Base-by-base conservation (phyloP, 2,329 filamentous ascomycete species). In the Achaetomium macrosporum region DNA sequence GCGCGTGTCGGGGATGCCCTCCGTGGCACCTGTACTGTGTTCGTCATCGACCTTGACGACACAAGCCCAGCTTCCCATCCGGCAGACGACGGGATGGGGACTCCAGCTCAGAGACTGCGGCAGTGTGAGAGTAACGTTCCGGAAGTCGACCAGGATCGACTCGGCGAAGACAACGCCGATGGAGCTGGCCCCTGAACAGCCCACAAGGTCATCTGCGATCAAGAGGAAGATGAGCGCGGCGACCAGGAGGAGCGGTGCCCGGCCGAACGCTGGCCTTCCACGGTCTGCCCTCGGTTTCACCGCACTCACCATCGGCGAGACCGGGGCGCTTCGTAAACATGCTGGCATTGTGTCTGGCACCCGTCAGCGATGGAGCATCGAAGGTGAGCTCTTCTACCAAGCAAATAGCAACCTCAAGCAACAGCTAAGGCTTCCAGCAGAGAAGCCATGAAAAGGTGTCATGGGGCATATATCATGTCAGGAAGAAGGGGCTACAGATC, bases 101-200 rank as follows among this genome's bases (percentile, higher is more conserved):
- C 19, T 5, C 15, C 19, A 42, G 30, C 17, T 8, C 10, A 15
- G 13, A 20, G 20, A 33, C 17, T 6, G 11, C 10, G 25, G 44
- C 1, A 30, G 25, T 6, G 51, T 6, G 11, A 44, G 45, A 13
- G 15, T 17, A 3, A 48, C 5, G 29, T 55, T 55, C 46, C 54
- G 57, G 30, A 54, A n/a, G 50, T 64, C 54, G 19, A 64, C 55
- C 35, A 64, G 58, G 17, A 64, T 58, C 17, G 65, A 58, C 39
- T 25, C 30, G 7, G 30, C 9, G 17, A 42, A 48, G 17, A 11
- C 37, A 7, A 42, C 8, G 16, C n/a, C 10, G 29, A 35, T 2
- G 16, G 6, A 11, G 30, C 29, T 10, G 37, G 31, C 12, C 30
- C 30, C 12, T 33, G 7, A 13, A 15, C 5, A 5, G 33, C 33